phyloP scores from a whole-genome alignment of 2,329 filamentous ascomycete species.

The Periglandula ipomoeae region DNA sequence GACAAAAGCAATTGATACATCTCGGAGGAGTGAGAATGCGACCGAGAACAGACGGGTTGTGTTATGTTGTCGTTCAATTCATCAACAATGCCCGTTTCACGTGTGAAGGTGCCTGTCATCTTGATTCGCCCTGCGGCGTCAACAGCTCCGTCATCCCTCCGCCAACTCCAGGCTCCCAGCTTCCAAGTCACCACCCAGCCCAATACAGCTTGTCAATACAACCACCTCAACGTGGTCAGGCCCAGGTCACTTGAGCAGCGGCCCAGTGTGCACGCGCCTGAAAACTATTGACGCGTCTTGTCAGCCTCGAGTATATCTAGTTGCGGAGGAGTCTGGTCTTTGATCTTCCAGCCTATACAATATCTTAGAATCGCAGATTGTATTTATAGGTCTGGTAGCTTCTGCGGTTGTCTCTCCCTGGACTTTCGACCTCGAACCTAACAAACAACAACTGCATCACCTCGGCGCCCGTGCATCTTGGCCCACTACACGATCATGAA shows the following conservation, averaged over 20 bases:
- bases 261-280: background rate
- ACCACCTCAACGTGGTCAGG: too few species aligned
- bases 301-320: background rate
- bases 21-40: too few species aligned
- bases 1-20: too few species aligned
- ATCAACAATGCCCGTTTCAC: too few species aligned
- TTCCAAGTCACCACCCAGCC: too few species aligned
- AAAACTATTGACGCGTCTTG: background rate
- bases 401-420: background rate
- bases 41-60: too few species aligned
- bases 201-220: too few species aligned
- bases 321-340: background rate
- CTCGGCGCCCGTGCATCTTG: background rate
- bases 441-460: background rate
- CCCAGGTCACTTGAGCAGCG: constrained; percentile 5
- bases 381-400: background rate
- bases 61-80: too few species aligned
- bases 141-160: too few species aligned
- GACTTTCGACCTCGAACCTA: background rate
- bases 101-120: too few species aligned
- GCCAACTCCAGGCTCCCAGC: too few species aligned
- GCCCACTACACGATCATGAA: constrained; percentile 20
- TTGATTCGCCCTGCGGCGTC: too few species aligned
- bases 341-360: background rate
- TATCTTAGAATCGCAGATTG: background rate